Evolutionary conservation across 2,329 filamentous ascomycete species (phyloP).

Genomic region (Aspergillus udagawae): DNA sequence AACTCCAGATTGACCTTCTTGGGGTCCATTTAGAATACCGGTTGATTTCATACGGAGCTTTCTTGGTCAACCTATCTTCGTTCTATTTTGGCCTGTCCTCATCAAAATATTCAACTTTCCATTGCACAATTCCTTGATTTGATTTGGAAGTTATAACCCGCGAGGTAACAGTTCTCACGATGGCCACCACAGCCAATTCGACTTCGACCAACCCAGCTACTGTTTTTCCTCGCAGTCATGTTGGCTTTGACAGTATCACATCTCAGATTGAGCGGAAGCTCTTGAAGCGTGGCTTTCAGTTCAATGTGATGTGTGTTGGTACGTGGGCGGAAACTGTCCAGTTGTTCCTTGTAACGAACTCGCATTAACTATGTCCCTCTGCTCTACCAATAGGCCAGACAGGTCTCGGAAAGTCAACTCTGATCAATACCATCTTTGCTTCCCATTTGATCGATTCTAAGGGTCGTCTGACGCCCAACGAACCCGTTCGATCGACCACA

Average conservation of each 20-base stretch:
- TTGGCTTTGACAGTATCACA: conserved; percentile 99
- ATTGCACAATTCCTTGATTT: neutral
- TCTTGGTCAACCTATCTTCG: conserved; percentile 4
- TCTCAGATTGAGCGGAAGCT: conserved; percentile 99
- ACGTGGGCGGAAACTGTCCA: conserved; percentile 44
- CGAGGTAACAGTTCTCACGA: conserved; percentile 44
- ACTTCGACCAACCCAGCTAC: conserved; percentile 42
- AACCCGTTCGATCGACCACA: conserved; percentile 90
- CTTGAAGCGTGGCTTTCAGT: conserved; percentile 98
- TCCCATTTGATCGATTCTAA: conserved; percentile 99
- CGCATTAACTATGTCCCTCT: conserved; percentile 29
- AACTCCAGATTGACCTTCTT: conserved; percentile 6
- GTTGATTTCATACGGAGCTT: conserved; percentile 3
- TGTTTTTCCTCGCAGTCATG: conserved; percentile 90
- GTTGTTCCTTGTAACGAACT: neutral
- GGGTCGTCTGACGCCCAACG: conserved; percentile 86
- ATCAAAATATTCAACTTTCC: neutral
- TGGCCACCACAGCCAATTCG: conserved; percentile 64
- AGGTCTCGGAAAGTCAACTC: conserved; percentile 94
- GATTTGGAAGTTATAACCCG: neutral
- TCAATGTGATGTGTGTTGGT: conserved; percentile 99
- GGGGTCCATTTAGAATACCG: conserved; percentile 15
- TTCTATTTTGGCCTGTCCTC: neutral
- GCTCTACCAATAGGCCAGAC: conserved; percentile 74
- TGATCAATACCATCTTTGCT: conserved; percentile 99